A percentile compares a stretch with the other conserved stretches of the same genome.
These are phyloP conservation scores for Phytophthora idaei DNA, from an alignment of 352 stramenopile genomes.

Conservation along the genomic window DNA sequence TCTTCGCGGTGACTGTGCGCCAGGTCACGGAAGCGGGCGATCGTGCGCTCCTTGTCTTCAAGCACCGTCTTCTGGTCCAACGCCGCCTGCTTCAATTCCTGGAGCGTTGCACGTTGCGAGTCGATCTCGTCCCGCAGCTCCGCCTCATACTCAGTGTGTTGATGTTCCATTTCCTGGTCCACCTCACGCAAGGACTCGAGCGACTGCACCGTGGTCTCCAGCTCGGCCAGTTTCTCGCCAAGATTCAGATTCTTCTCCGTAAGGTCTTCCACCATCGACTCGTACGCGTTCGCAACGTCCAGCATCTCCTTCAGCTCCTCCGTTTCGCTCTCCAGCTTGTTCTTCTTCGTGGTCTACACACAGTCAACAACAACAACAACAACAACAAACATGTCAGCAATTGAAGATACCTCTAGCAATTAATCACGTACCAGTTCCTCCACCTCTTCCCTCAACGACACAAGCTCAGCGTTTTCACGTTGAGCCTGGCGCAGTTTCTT, in stretches of 20 bases:
- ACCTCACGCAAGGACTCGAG: conserved; percentile 85
- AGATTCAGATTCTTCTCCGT: conserved; percentile 89
- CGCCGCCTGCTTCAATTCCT: conserved; percentile 64
- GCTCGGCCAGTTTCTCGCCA: conserved; percentile 79
- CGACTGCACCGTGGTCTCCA: conserved; percentile 73
- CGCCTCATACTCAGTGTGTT: conserved; percentile 83
- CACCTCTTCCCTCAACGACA: conserved; percentile 68
- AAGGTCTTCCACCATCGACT: conserved; percentile 88
- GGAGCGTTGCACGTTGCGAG: conserved; percentile 49
- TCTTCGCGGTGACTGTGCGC: conserved; percentile 73
- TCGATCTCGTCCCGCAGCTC: conserved; percentile 80
- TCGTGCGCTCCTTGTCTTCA: conserved; percentile 83
- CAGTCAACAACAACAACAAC: conserved; percentile 8
- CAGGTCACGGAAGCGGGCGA: conserved; percentile 79
- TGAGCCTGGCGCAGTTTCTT: conserved; percentile 81
- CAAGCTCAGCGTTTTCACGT: conserved; percentile 73
- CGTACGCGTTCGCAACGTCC: conserved; percentile 86
- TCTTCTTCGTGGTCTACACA: conserved; percentile 57
- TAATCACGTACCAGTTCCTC: conserved; percentile 60
- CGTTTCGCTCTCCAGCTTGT: conserved; percentile 59
- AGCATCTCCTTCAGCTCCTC: conserved; percentile 90
- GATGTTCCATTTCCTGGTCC: conserved; percentile 90
- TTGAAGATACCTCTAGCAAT: neutral
- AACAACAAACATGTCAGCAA: neutral
- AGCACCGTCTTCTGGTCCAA: conserved; percentile 61